Evolutionary conservation across 2,329 filamentous ascomycete genomes (phyloP), one percentile per base, ranked within the genome.

Genomic region (Ciborinia camelliae): DNA sequence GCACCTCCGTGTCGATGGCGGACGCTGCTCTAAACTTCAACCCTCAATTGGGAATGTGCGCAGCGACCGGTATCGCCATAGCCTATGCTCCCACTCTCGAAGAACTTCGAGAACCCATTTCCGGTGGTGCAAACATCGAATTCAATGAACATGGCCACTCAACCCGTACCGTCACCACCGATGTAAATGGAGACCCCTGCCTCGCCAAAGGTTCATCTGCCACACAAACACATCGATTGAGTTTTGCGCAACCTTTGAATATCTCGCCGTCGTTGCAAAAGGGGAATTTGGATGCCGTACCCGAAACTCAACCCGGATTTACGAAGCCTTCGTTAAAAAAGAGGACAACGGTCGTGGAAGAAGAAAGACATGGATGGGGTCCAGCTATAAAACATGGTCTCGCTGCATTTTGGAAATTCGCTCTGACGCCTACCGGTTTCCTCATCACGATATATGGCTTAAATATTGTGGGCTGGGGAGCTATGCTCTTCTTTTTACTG

Each of bases 401-500:
- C 10, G 77, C 81, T 30, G 81, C 84, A 0, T 90, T 90, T 72
- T 88, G 85, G 84, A 83, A 84, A 64, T 96, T 91, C 79, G 84
- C 89, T 70, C 78, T 83, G 37, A 95, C 90, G 0, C 89, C 89
- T 0, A 77, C 89, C 58, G 91, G 92, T 2, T 91, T 94, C 74
- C 78, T 90, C 63, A 84, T 94, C 58, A 90, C 88, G 1, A 75
- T 96, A 14, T 96, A 96, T 76, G 86, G 88, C 12, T 82, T 94
- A 63, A 92, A 93, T 67, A 84, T 96, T 20, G 85, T 96, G 8
- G 92, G 89, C 0, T 96, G 91, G 91, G 91, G 91, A 54, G 91
- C 89, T 61, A 96, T 96, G 91, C 82, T 96, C n/a, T 95, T 96
- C 78, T 80, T 96, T 23, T 81, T 96, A 2, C 84, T 96, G 30